phyloP scores from a whole-genome alignment of 257 asterid species.

The Thymus quinquecostatus region DNA sequence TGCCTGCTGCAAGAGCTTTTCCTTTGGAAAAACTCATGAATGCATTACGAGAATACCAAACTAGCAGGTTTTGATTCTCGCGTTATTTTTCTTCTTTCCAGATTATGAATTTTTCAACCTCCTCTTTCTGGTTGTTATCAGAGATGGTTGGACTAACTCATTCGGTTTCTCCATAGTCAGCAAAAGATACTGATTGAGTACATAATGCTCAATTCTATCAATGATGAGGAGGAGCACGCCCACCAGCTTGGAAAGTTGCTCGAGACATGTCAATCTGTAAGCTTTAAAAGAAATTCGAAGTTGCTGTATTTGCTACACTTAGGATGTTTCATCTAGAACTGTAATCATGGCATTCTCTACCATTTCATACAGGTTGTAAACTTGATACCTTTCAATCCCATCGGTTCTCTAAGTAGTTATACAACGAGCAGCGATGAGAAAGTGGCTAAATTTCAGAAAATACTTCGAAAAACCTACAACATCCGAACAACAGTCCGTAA shows the following conservation, averaged over 20 bases:
- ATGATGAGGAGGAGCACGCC: slow-evolving; percentile 88
- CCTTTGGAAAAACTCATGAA: slow-evolving; percentile 89
- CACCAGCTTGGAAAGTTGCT: slow-evolving; percentile 93
- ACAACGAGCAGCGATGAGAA: slow-evolving; percentile 61
- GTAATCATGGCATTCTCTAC: slow-evolving; percentile 20
- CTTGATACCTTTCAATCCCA: slow-evolving; percentile 96
- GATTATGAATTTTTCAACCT: not conserved
- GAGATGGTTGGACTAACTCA: slow-evolving; percentile 37
- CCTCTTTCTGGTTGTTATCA: not conserved
- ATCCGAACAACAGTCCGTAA: slow-evolving; percentile 91
- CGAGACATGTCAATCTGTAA: slow-evolving; percentile 71
- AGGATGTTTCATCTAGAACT: slow-evolving; percentile 8
- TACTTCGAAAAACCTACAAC: slow-evolving; percentile 72
- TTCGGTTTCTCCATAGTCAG: slow-evolving; percentile 61
- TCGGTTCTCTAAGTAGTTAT: slow-evolving; percentile 73
- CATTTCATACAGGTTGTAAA: slow-evolving; percentile 72
- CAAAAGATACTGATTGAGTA: slow-evolving; percentile 93
- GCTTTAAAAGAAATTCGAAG: slow-evolving; percentile 25
- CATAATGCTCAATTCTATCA: slow-evolving; percentile 95
- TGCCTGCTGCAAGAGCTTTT: slow-evolving; percentile 99
- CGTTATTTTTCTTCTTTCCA: slow-evolving; percentile 13
- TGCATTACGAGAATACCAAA: slow-evolving; percentile 74
- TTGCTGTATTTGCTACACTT: slow-evolving; percentile 1
- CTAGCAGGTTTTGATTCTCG: slow-evolving; percentile 55
- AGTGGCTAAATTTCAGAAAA: slow-evolving; percentile 73